Evolutionary conservation across 148 eudicot genomes (phyloP), one percentile per base, ranked within the genome.

Genomic region (Camellia lanceoleosa): DNA sequence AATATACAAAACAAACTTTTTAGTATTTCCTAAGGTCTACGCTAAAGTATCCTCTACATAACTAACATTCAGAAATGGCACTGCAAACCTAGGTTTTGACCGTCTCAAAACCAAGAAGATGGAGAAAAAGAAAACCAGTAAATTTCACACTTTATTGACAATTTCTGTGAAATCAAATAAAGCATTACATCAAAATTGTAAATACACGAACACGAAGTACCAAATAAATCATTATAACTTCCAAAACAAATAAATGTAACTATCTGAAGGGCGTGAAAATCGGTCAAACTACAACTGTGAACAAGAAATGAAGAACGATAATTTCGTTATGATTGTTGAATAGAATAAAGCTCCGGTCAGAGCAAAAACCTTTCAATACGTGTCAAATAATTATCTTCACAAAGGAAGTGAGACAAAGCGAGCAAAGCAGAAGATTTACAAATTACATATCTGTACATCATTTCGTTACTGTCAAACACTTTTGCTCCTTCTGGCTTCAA

Each of bases 401-500:
- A 19, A 71, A 19, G 10, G 59, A 38, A 63, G 13, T 47, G 8
- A 65, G 19, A 3, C 71, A 20, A 62, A 11, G 68, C 38, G 38
- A 30, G 38, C 38, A 30, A 30, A 1, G 38, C 38, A 5, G 46
- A 2, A 14, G 19, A 42, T 43, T 44, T 77, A 23, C 71, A 15
- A n/a, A n/a, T n/a, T n/a, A n/a, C n/a, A n/a, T 15, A 61, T 42
- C 6, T 64, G 67, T 16, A 20, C 38, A 30, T 76, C n/a, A 7
- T 79, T 75, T 71, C 30, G 51, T 75, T 87, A 85, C 61, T 78
- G 75, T 66, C 76, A 80, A 76, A 80, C 75, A 49, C 84, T 10
- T 71, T 75, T 76, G 11, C 77, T 80, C 73, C 89, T 84, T 77
- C 76, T 88, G 72, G 89, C 84, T 86, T 91, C 95, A 44, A 88